Conservation (phyloP, 345 rosid genomes). For the Abelmoschus esculentus region DNA sequence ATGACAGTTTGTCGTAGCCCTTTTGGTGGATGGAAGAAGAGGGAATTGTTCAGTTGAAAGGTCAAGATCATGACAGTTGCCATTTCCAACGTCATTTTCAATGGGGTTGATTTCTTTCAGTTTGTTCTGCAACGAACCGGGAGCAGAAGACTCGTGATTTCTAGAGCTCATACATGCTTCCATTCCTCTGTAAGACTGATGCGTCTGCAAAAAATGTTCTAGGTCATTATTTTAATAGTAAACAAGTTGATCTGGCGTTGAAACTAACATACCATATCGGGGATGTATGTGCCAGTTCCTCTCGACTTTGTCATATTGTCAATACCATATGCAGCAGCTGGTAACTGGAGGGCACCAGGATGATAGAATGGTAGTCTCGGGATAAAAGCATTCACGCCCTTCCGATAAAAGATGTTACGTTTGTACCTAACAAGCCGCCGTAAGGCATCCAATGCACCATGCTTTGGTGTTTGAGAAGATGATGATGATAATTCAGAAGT, state of each 20-base stretch:
- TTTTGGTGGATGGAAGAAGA: slow-evolving; percentile 28
- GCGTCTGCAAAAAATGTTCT: slow-evolving; percentile 29
- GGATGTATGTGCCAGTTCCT: slow-evolving; percentile 74
- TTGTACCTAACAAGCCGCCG: slow-evolving; percentile 23
- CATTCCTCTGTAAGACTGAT: slow-evolving; percentile 20
- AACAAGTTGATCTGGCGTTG: neutral
- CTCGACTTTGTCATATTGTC: slow-evolving; percentile 32
- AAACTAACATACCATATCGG: slow-evolving; percentile 35
- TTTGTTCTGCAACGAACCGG: slow-evolving; percentile 2
- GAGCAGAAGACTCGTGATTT: slow-evolving; percentile 13
- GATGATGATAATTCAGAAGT: slow-evolving; percentile 24
- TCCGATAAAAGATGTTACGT: slow-evolving; percentile 18
- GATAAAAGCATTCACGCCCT: slow-evolving; percentile 29
- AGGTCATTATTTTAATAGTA: neutral
- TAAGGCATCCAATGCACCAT: slow-evolving; percentile 24
- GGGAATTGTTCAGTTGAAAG: slow-evolving; percentile 40
- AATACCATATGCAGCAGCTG: slow-evolving; percentile 17
- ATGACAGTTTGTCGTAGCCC: slow-evolving; percentile 12
- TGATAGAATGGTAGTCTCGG: slow-evolving; percentile 22
- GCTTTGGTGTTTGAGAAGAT: slow-evolving; percentile 28
- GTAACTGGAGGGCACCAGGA: slow-evolving; percentile 20
- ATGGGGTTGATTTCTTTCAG: no score
- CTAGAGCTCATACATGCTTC: slow-evolving; percentile 2
- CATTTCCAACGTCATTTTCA: neutral
- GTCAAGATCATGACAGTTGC: slow-evolving; percentile 20